Evolutionary conservation across 2,329 filamentous ascomycete genomes (phyloP).

Genomic region (Talaromyces sp.): DNA sequence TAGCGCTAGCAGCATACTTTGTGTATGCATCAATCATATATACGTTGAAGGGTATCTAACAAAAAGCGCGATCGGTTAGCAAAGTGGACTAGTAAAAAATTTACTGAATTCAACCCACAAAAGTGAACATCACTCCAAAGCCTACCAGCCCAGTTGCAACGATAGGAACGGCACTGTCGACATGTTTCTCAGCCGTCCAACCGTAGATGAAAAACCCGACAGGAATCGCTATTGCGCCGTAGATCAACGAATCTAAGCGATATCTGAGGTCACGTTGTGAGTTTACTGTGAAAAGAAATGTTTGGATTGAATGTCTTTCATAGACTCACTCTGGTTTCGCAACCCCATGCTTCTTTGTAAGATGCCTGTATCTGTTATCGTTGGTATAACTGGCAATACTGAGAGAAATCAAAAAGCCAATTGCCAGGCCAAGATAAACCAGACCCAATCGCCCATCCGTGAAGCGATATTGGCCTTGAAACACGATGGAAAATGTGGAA

Average conservation of each 20-base stretch:
- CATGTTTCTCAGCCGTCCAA: conserved; percentile 20
- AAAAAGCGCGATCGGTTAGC: too few relatives aligned
- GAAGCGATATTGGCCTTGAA: conserved; percentile 13
- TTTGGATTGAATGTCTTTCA: too few relatives aligned
- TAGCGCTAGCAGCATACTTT: conserved; percentile 5
- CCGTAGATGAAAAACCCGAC: conserved; percentile 37
- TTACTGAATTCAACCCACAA: too few relatives aligned
- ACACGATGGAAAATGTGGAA: conserved; percentile 15
- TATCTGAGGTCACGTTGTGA: too few relatives aligned
- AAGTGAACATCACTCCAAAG: conserved; percentile 13
- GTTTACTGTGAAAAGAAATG: too few relatives aligned
- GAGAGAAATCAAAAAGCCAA: conserved; percentile 11
- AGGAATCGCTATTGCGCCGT: conserved; percentile 24
- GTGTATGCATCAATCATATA: conserved; percentile 13
- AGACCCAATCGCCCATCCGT: conserved; percentile 7
- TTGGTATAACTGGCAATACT: conserved; percentile 9
- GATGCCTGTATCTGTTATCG: neutral
- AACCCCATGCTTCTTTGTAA: conserved; percentile 6
- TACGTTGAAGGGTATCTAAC: conserved; percentile 27
- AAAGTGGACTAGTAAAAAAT: too few relatives aligned
- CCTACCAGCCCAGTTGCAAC: conserved; percentile 9
- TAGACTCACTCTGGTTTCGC: conserved; percentile 11
- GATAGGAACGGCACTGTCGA: conserved; percentile 7
- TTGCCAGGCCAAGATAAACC: conserved; percentile 12
- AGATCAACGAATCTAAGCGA: conserved; percentile 32